Base-by-base conservation (phyloP, 2,329 filamentous ascomycete genomes). In the Raffaelea arxii region DNA sequence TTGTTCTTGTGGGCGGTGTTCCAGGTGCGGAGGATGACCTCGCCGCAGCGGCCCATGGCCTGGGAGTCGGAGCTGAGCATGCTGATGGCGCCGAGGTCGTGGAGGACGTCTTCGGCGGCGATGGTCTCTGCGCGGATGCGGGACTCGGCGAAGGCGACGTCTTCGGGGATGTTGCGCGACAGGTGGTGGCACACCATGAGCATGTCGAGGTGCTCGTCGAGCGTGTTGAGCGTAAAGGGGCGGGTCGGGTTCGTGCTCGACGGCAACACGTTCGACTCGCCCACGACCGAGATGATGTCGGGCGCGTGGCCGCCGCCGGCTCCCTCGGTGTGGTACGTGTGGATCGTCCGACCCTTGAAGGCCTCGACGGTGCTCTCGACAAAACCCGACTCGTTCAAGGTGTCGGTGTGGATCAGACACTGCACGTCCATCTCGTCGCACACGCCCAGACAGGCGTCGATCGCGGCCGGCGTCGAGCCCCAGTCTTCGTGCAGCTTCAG, bases 1-100 rank as follows among this genome's bases (percentile, higher is more conserved):
- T 94, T 95, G 63, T 97, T 97, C 77, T 96, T 96, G 67, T 96
- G 88, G 1, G 91, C 91, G 3, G 91, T 97, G 65, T 96, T 90
- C 91, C 91, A 97, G 0, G 91, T 96, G 12, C 91, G 79, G 22
- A 94, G 72, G 50, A 97, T 80, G 46, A 97, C 91, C 68, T 97
- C 91, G 53, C 91, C 91, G 61, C 88, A 94, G 43, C 91, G 84
- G 47, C 91, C 91, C 91, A 97, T 97, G 57, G 91, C 91, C 66
- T 97, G 91, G 0, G 85, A 91, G 67, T 97, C 91, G 1, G 84
- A 90, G 50, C 82, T 88, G 87, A 97, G 95, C 90, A 97, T 97
- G 63, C 83, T 89, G 65, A 97, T 96, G 53, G 91, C 91, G 47
- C 91, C 91, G 2, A 94, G 74, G 58, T 97, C 91, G 62, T 97